These are phyloP conservation scores for Populus hybrid DNA, from an alignment of 441 rosid genomes.

Conservation along the genomic window DNA sequence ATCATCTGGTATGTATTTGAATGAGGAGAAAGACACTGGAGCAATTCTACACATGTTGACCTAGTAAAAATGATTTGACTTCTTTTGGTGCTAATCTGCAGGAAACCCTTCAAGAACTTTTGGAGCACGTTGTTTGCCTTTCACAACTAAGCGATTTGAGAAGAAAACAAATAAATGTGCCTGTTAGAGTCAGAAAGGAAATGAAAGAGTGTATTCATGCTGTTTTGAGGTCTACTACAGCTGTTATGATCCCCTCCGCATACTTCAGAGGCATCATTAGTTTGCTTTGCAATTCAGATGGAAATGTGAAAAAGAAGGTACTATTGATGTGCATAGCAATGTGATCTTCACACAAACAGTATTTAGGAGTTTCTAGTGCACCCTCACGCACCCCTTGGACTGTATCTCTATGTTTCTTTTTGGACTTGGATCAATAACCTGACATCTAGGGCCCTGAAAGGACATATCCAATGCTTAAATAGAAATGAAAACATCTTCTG, in stretches of 20 bases:
- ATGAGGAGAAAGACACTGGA: neutral
- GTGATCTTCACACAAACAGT: neutral
- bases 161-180: constrained; percentile 42
- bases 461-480: neutral
- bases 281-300: constrained; percentile 64
- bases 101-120: constrained; percentile 68
- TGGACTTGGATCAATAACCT: neutral
- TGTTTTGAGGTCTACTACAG: constrained; percentile 57
- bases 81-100: constrained; percentile 29
- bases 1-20: neutral
- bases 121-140: constrained; percentile 68
- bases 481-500: neutral
- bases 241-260: constrained; percentile 61
- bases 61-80: neutral
- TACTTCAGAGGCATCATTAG: constrained; percentile 68
- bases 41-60: neutral
- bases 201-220: constrained; percentile 54
- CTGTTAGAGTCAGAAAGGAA: constrained; percentile 47
- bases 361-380: neutral
- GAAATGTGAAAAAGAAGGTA: constrained; percentile 77
- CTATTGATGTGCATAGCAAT: neutral
- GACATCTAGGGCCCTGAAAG: constrained; percentile 1
- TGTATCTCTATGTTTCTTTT: neutral
- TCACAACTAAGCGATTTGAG: constrained; percentile 48
- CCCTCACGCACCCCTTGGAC: neutral